Conservation (phyloP, 768 basidiomycete species). For the Pleurotus cornucopiae region DNA sequence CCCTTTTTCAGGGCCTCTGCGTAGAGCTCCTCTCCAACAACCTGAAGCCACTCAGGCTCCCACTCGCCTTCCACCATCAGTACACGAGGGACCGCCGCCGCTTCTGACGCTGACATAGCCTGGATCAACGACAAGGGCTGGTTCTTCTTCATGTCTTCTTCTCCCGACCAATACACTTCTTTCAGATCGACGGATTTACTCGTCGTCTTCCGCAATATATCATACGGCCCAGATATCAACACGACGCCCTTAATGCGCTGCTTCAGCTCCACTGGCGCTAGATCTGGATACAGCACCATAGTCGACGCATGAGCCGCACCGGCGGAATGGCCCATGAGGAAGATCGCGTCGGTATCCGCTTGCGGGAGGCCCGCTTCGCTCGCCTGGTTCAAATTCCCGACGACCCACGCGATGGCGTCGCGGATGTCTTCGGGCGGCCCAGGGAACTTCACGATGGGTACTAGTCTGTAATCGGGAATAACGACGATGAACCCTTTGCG, state of each 20-base stretch:
- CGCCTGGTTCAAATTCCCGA: constrained; percentile 24
- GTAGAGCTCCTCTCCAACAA: constrained; percentile 32
- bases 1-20: constrained; percentile 32
- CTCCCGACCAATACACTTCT: constrained; percentile 32
- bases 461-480: constrained; percentile 67
- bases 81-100: constrained; percentile 39
- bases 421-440: constrained; percentile 51
- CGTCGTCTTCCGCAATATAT: constrained; percentile 21
- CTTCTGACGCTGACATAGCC: constrained; percentile 25
- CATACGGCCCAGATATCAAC: constrained; percentile 42
- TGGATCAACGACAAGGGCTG: constrained; percentile 38
- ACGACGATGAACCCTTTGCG: constrained; percentile 54
- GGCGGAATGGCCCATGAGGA: constrained; percentile 59
- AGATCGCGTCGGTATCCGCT: constrained; percentile 38
- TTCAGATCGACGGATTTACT: constrained; percentile 24
- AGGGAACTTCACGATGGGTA: constrained; percentile 54
- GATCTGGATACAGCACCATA: constrained; percentile 32
- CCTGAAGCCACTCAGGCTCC: constrained; percentile 44
- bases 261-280: constrained; percentile 28
- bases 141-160: constrained; percentile 30
- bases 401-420: constrained; percentile 54
- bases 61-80: constrained; percentile 47
- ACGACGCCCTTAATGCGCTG: constrained; percentile 39
- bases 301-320: constrained; percentile 50
- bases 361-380: constrained; percentile 12